These are phyloP conservation scores for Mikania micrantha DNA, from an alignment of 129 eudicot genomes.

Conservation along the genomic window DNA sequence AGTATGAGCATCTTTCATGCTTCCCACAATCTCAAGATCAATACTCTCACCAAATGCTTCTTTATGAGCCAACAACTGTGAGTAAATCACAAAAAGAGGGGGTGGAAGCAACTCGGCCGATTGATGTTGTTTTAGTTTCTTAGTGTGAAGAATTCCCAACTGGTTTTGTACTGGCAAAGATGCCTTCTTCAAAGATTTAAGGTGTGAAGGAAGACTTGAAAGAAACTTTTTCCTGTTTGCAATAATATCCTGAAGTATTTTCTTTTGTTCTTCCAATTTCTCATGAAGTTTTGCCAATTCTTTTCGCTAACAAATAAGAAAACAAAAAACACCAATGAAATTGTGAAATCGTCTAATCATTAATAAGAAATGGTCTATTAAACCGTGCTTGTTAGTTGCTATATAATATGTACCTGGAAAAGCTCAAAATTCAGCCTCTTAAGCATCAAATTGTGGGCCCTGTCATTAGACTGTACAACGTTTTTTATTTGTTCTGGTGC, in stretches of 20 bases:
- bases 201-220: constrained; percentile 98
- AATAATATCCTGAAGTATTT: constrained; percentile 69
- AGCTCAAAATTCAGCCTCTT: constrained; percentile 95
- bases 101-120: constrained; percentile 96
- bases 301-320: constrained; percentile 55
- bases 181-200: constrained; percentile 89
- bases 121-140: constrained; percentile 78
- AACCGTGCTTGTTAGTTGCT: neutral
- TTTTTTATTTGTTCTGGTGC: constrained; percentile 83
- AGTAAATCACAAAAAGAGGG: constrained; percentile 76
- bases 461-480: constrained; percentile 48
- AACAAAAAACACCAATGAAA: neutral
- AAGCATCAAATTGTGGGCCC: constrained; percentile 78
- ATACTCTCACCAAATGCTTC: constrained; percentile 96
- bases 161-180: constrained; percentile 91
- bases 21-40: constrained; percentile 79
- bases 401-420: constrained; percentile 54
- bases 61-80: constrained; percentile 86
- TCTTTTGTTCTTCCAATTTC: constrained; percentile 70
- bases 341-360: neutral
- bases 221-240: constrained; percentile 89
- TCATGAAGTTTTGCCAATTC: constrained; percentile 74
- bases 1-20: constrained; percentile 89
- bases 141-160: constrained; percentile 80
- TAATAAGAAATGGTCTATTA: neutral